Evolutionary conservation across 2,329 filamentous ascomycete species (phyloP), one percentile per base, ranked within the genome.

Genomic region (Penicillium sp.): DNA sequence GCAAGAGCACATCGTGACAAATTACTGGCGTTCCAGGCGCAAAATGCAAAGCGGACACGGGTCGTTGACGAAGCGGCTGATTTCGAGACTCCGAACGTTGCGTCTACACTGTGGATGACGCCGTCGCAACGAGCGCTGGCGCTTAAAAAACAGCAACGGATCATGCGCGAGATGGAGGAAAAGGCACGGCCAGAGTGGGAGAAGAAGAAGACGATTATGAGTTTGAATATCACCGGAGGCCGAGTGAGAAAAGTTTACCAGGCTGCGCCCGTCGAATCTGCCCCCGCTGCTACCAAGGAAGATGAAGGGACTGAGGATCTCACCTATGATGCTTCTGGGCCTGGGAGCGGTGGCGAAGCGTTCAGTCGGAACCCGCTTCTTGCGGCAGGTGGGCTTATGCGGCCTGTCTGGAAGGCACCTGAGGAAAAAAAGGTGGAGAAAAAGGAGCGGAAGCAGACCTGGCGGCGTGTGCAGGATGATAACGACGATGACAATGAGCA

Each of bases 1-100:
- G 92, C 92, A 1, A 86, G 89, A 60, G 88, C 90, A 66, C 93
- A 97, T 70, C 84, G 93, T 17, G 93, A 97, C 74, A 91, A 86
- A 70, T 83, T 97, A 1, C 84, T 97, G 11, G 84, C 83, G 1
- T 97, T 92, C 74, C 93, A 97, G 75, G 88, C 91, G 1, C 89
- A 96, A 70, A 97, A 96, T 67, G 92, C 92, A 0, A 86, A 86
- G 62, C 84, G 93, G 48, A 97, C 93, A 1, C 91, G 89, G 17
- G 90, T 97, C 17, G 87, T 92, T 44, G 93, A 97, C 70, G 93
- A 97, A 78, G 93, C 92, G 0, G 87, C 89, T 1, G 89, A 91
- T 71, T 90, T 87, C 66, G 89, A 91, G 67, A 86, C 86, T 0
- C 86, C 88, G 0, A 79, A 77, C 57, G 78, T 81, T 35, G 86